Percentiles rank a stretch among this genome's conserved stretches.
phyloP scores from a whole-genome alignment of 2,329 filamentous ascomycete species.

The Fusarium napiforme region DNA sequence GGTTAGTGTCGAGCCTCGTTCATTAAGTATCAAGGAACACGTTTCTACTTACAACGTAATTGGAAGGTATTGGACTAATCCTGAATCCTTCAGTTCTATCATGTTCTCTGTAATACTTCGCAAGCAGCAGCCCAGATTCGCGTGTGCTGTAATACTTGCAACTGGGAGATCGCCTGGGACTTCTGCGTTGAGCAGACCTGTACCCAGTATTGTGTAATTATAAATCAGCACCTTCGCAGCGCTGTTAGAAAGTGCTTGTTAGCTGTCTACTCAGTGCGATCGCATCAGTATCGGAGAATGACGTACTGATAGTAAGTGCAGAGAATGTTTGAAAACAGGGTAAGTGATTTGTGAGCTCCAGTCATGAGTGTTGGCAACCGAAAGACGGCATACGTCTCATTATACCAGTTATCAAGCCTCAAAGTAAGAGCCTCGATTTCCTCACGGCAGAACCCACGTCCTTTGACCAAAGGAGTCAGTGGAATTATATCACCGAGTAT shows the following conservation, averaged over 20 bases:
- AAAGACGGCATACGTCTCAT: background rate
- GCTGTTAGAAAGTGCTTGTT: background rate
- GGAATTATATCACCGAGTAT: background rate
- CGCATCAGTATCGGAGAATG: rapidly evolving
- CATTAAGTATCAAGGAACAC: background rate
- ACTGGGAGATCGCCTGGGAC: background rate
- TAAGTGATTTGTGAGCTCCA: background rate
- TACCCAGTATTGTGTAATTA: background rate
- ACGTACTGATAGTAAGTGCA: background rate
- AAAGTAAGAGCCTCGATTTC: background rate
- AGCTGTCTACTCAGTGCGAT: rapidly evolving
- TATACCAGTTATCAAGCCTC: background rate
- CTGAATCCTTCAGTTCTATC: background rate
- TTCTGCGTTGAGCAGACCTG: background rate
- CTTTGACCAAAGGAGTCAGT: background rate
- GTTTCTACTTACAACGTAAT: background rate
- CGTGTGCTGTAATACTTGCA: background rate
- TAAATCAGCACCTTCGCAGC: background rate
- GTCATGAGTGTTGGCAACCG: background rate
- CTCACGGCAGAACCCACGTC: background rate
- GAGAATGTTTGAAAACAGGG: background rate
- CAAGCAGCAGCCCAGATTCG: background rate
- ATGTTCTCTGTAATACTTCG: background rate
- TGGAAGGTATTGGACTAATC: background rate
- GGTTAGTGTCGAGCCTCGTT: background rate